Percentiles rank a stretch among this genome's conserved stretches.
phyloP scores from a whole-genome alignment of 805 yeast genomes.

The Lachancea fermentati region DNA sequence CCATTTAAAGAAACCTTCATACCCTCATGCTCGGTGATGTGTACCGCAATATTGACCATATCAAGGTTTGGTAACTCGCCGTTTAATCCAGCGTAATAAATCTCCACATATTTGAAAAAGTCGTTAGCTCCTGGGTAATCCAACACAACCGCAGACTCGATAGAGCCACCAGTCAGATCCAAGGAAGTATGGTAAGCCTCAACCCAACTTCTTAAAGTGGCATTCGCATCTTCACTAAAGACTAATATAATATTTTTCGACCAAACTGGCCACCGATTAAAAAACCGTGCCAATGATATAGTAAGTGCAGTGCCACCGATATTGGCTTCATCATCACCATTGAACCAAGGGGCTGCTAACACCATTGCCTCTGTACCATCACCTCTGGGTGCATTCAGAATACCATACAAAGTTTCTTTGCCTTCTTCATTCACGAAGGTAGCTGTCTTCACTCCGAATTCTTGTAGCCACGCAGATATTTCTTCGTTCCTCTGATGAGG shows the following conservation, averaged over 20 bases:
- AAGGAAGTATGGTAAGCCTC: constrained; percentile 84
- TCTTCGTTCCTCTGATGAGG: constrained; percentile 38
- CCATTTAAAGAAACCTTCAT: constrained; percentile 64
- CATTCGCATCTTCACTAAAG: constrained; percentile 64
- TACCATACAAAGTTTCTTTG: constrained; percentile 62
- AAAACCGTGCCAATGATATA: constrained; percentile 70
- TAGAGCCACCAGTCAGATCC: constrained; percentile 86
- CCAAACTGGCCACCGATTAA: constrained; percentile 87
- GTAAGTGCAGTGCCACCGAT: constrained; percentile 76
- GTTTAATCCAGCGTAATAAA: constrained; percentile 80
- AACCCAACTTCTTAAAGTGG: constrained; percentile 80
- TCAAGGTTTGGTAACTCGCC: constrained; percentile 96
- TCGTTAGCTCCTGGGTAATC: constrained; percentile 69
- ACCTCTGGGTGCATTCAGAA: constrained; percentile 89
- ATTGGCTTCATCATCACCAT: constrained; percentile 58
- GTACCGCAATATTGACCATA: constrained; percentile 74
- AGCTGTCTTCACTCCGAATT: constrained; percentile 66
- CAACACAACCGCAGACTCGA: constrained; percentile 82
- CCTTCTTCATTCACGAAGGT: constrained; percentile 36
- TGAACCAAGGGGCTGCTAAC: constrained; percentile 80
- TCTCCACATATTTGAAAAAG: constrained; percentile 65
- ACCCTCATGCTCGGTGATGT: constrained; percentile 69
- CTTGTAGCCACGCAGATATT: constrained; percentile 55
- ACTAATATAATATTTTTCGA: constrained; percentile 88
- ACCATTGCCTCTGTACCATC: constrained; percentile 96